Percentiles rank a stretch among this genome's conserved stretches.
phyloP scores from a whole-genome alignment of 371 early-diverging fungal species.

The Lichtheimia corymbifera region DNA sequence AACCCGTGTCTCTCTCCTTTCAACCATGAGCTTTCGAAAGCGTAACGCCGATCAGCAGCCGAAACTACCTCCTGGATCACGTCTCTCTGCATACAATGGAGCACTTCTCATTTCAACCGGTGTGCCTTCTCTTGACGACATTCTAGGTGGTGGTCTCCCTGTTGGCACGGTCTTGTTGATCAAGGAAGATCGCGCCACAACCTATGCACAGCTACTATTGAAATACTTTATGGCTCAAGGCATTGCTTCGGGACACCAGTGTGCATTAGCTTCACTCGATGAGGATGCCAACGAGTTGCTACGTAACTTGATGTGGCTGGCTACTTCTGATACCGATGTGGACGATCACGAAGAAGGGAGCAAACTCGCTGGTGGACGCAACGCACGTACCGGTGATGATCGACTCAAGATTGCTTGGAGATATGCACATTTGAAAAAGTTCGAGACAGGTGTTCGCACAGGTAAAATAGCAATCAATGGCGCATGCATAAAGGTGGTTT shows the following conservation, averaged over 20 bases:
- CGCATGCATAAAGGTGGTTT: not conserved
- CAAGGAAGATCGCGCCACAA: slow-evolving; percentile 81
- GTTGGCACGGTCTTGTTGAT: slow-evolving; percentile 81
- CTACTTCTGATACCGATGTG: slow-evolving; percentile 50
- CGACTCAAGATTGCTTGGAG: slow-evolving; percentile 92
- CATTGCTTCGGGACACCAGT: slow-evolving; percentile 73
- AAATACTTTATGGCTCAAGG: slow-evolving; percentile 89
- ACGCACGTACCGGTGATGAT: slow-evolving; percentile 44
- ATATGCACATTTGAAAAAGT: slow-evolving; percentile 78
- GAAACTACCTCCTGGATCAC: slow-evolving; percentile 74
- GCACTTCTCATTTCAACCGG: slow-evolving; percentile 84
- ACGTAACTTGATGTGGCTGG: slow-evolving; percentile 60
- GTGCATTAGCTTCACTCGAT: slow-evolving; percentile 70
- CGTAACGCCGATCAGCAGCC: slow-evolving; percentile 65
- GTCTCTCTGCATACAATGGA: slow-evolving; percentile 79
- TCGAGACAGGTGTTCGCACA: slow-evolving; percentile 51
- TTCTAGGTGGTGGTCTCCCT: slow-evolving; percentile 86
- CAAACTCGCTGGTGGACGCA: slow-evolving; percentile 29
- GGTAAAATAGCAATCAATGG: slow-evolving; percentile 22
- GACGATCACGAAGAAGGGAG: slow-evolving; percentile 35
- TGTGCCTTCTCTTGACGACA: slow-evolving; percentile 87
- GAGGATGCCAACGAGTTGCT: slow-evolving; percentile 60
- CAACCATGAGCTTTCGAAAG: slow-evolving; percentile 68
- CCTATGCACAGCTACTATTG: slow-evolving; percentile 79
- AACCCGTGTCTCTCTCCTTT: no score